These are phyloP conservation scores for Colletotrichum musae DNA, from an alignment of 2,329 filamentous ascomycete genomes.

Conservation along the genomic window DNA sequence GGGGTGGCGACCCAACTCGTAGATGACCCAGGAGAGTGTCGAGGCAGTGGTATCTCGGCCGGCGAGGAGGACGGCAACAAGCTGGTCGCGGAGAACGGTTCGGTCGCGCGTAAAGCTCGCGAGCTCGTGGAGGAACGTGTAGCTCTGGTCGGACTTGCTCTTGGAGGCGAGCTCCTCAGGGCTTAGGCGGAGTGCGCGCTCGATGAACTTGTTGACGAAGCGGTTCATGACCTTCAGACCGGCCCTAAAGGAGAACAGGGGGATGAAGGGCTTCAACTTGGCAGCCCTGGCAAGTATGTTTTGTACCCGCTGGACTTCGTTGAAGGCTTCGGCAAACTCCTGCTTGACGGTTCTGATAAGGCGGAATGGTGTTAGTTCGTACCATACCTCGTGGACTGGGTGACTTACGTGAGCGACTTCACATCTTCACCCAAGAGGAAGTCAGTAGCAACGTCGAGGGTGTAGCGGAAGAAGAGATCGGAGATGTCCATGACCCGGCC, in stretches of 20 bases:
- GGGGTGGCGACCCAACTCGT: slow-evolving; percentile 83
- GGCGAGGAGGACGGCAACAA: slow-evolving; percentile 86
- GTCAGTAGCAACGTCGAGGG: slow-evolving; percentile 87
- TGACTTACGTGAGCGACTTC: slow-evolving; percentile 67
- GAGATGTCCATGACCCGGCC: slow-evolving; percentile 77
- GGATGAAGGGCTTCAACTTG: slow-evolving; percentile 74
- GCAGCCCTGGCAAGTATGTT: slow-evolving; percentile 76
- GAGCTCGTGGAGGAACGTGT: slow-evolving; percentile 90
- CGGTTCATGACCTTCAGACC: slow-evolving; percentile 79
- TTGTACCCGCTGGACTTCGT: slow-evolving; percentile 82
- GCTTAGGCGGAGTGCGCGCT: slow-evolving; percentile 77
- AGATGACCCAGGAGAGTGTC: slow-evolving; percentile 85
- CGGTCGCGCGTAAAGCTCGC: slow-evolving; percentile 83
- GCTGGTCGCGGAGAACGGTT: slow-evolving; percentile 84
- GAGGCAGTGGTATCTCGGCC: slow-evolving; percentile 90
- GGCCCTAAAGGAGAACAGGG: slow-evolving; percentile 73
- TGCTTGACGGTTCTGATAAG: slow-evolving; percentile 66
- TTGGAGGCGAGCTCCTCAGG: slow-evolving; percentile 81
- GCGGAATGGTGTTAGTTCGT: slow-evolving; percentile 10
- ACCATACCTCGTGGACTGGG: background rate
- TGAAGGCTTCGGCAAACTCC: slow-evolving; percentile 86
- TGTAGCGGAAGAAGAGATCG: slow-evolving; percentile 87
- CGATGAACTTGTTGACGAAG: slow-evolving; percentile 85
- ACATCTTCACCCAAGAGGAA: slow-evolving; percentile 87
- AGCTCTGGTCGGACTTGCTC: slow-evolving; percentile 78